Percentiles rank a stretch among this genome's conserved stretches.
Conservation (phyloP, 495 filamentous ascomycete genomes). For the Penicillium salamii region DNA sequence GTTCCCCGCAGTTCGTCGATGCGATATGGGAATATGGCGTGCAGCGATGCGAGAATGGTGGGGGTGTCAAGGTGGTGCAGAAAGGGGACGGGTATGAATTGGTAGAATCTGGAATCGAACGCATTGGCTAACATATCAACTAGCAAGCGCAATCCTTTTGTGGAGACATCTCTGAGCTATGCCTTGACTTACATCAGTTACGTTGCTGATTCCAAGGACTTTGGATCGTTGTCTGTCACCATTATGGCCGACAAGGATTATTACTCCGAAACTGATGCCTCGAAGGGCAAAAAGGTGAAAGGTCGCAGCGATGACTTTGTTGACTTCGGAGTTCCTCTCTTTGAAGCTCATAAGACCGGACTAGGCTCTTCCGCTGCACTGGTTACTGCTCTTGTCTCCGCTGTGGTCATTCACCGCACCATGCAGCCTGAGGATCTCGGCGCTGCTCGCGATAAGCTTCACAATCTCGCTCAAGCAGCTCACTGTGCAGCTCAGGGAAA, state of each 20-base stretch:
- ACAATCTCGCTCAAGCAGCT: slow-evolving; percentile 89
- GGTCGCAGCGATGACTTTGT: slow-evolving; percentile 56
- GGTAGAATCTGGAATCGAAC: background rate
- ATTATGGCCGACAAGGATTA: slow-evolving; percentile 96
- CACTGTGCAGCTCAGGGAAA: slow-evolving; percentile 98
- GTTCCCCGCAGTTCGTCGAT: slow-evolving; percentile 84
- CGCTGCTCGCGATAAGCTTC: slow-evolving; percentile 56
- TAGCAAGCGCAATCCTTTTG: slow-evolving; percentile 69
- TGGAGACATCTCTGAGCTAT: slow-evolving; percentile 86
- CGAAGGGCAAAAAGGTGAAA: slow-evolving; percentile 25
- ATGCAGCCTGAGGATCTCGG: slow-evolving; percentile 60
- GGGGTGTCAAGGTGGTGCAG: slow-evolving; percentile 72
- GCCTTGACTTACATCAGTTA: slow-evolving; percentile 76
- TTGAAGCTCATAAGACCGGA: slow-evolving; percentile 88
- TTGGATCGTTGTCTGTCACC: slow-evolving; percentile 70
- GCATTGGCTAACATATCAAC: background rate
- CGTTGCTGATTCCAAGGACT: slow-evolving; percentile 48
- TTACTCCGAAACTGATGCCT: slow-evolving; percentile 70
- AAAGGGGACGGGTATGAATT: slow-evolving; percentile 68
- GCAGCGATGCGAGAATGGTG: slow-evolving; percentile 60
- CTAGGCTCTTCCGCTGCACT: slow-evolving; percentile 93
- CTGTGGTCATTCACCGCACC: slow-evolving; percentile 74
- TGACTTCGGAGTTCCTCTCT: slow-evolving; percentile 71
- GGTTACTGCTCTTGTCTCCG: slow-evolving; percentile 84
- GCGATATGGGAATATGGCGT: slow-evolving; percentile 85